A percentile compares a stretch with the other conserved stretches of the same genome.
Conservation (phyloP, 345 rosid genomes). For the Euphorbia tirucalli region DNA sequence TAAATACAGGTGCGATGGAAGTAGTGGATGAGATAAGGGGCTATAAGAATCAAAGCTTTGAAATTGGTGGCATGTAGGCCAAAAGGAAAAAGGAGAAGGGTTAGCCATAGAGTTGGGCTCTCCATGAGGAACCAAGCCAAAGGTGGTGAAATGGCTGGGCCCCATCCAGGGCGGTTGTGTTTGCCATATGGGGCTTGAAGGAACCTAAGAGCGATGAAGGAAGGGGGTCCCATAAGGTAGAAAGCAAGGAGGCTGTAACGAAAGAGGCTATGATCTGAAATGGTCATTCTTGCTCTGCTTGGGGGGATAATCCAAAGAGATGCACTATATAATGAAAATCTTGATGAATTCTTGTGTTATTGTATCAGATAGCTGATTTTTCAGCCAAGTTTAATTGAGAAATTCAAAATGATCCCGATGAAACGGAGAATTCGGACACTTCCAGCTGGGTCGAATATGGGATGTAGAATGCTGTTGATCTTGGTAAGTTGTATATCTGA, state of each 20-base stretch:
- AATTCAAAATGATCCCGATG: not conserved
- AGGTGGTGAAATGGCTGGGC: conserved; percentile 67
- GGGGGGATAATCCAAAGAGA: too few species aligned
- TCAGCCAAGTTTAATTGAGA: not conserved
- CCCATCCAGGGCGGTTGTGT: conserved; percentile 91
- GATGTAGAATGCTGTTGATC: not conserved
- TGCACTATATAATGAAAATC: not conserved
- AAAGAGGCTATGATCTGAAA: conserved; percentile 52
- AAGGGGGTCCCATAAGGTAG: conserved; percentile 62
- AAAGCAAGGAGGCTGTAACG: conserved; percentile 45
- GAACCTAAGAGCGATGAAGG: conserved; percentile 60
- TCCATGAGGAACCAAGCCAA: conserved; percentile 96
- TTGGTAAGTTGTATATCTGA: not conserved
- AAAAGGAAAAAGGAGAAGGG: conserved; percentile 62
- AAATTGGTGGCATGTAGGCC: conserved; percentile 59
- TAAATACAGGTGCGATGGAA: conserved; percentile 71
- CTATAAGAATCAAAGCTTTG: conserved; percentile 52
- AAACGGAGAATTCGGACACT: not conserved
- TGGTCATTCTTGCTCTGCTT: conserved; percentile 4
- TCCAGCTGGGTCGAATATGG: not conserved
- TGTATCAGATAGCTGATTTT: not conserved
- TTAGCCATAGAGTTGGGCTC: conserved; percentile 75
- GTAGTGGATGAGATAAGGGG: conserved; percentile 78
- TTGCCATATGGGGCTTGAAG: conserved; percentile 92
- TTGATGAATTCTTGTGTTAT: not conserved